Conservation (phyloP, 768 basidiomycete genomes). For the Terana coerulea region DNA sequence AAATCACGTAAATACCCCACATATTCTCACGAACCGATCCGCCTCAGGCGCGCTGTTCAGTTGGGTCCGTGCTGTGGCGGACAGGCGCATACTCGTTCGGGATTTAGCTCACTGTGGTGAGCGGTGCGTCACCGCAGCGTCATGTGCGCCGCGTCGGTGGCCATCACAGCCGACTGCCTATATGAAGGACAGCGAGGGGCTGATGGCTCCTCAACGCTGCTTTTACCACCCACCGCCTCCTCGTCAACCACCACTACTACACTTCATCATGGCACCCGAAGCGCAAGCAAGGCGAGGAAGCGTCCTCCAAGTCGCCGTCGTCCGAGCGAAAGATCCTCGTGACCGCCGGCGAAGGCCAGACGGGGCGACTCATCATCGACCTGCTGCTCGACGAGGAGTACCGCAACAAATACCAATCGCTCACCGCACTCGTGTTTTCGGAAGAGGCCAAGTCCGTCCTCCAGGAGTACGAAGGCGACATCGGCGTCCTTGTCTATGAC, state of each 20-base stretch:
- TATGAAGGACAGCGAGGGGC: background rate
- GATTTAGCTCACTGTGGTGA: too few species aligned
- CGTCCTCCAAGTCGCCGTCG: constrained; percentile 1
- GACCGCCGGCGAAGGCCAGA: constrained; percentile 31
- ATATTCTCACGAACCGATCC: too few species aligned
- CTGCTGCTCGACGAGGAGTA: constrained; percentile 24
- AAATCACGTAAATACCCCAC: too few species aligned
- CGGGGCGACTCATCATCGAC: constrained; percentile 26
- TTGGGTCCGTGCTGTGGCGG: too few species aligned
- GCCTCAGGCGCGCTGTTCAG: too few species aligned
- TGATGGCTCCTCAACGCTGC: background rate
- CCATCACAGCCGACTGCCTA: background rate
- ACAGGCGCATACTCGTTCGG: too few species aligned
- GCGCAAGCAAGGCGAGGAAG: constrained; percentile 10
- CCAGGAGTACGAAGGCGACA: constrained; percentile 14
- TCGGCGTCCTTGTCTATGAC: constrained; percentile 17
- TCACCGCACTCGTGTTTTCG: constrained; percentile 22
- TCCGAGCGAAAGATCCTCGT: constrained; percentile 24
- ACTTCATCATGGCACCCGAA: constrained; percentile 14
- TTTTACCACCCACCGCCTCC: background rate
- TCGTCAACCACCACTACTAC: background rate
- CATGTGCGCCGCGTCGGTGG: too few species aligned
- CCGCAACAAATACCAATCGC: constrained; percentile 16
- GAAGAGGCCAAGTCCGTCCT: constrained; percentile 15
- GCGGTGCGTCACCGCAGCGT: too few species aligned